Evolutionary conservation across 2,329 filamentous ascomycete genomes (phyloP), one percentile per base, ranked within the genome.

Genomic region (Atkinsonella hypoxylon): DNA sequence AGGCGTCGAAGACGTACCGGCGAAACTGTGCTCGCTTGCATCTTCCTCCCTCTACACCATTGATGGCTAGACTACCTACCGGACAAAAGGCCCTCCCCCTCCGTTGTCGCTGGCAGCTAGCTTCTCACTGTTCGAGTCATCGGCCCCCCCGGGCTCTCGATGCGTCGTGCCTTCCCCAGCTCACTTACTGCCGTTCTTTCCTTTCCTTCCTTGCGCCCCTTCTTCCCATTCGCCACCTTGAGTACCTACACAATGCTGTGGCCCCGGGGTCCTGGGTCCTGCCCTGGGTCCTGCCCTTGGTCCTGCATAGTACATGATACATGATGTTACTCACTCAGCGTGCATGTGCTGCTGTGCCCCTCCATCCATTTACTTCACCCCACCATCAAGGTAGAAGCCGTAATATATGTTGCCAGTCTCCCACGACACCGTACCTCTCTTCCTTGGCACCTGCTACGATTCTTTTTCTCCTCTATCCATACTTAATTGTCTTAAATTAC

Each of bases 61-160:
- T 22, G 20, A 22, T 22, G 20, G 5, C 20, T 22, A 22, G 20
- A 5, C 20, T 22, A 22, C 20, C 20, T 22, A 22, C 20, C n/a
- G n/a, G n/a, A n/a, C n/a, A n/a, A n/a, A n/a, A n/a, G n/a, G n/a
- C n/a, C n/a, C n/a, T n/a, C n/a, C n/a, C n/a, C n/a, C n/a, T 50
- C 49, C 49, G 49, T 50, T 50, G 49, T 50, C 49, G 49, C 36
- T 50, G 40, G 13, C n/a, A n/a, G n/a, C 30, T 15, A 40, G 7
- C 11, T 38, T 2, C 30, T 17, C 17, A 34, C 20, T 10, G n/a
- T n/a, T 45, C 30, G 47, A 49, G 47, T 44, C 47, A 49, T 44
- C 48, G 18, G 42, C 12, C 41, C 11, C 42, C 48, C 17, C 30
- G 38, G 12, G 17, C 36, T 34, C 45, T 8, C 10, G 45, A 20